These are phyloP conservation scores for Hypsizygus marmoreus DNA, from an alignment of 768 basidiomycete species.

Conservation along the genomic window DNA sequence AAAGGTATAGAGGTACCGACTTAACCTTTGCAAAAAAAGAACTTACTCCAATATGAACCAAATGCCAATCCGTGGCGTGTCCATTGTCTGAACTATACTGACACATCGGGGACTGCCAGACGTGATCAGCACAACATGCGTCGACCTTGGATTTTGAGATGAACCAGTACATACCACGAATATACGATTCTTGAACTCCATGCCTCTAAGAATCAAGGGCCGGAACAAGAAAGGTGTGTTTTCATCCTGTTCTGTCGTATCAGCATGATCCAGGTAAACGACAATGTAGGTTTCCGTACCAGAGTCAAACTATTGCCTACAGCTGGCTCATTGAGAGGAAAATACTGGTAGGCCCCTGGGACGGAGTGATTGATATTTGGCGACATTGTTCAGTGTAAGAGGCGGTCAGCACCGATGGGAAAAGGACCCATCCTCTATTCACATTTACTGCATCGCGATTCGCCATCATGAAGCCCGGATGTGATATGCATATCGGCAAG, in stretches of 20 bases:
- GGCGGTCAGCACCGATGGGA: too few species aligned
- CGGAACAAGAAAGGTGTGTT: constrained; percentile 62
- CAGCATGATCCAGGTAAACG: background rate
- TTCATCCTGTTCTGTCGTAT: constrained; percentile 41
- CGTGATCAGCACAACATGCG: background rate
- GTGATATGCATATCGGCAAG: too few species aligned
- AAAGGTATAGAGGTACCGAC: background rate
- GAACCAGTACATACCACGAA: constrained; percentile 50
- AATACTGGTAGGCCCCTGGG: constrained; percentile 53
- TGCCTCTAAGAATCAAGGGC: constrained; percentile 59
- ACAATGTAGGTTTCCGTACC: constrained; percentile 7
- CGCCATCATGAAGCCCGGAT: too few species aligned
- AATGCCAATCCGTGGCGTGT: constrained; percentile 80
- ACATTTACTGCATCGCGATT: too few species aligned
- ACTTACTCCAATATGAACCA: constrained; percentile 70
- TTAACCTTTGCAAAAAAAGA: background rate
- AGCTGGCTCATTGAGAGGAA: constrained; percentile 59
- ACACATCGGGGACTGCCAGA: constrained; percentile 72
- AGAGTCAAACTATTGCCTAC: constrained; percentile 42
- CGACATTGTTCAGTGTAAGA: constrained; percentile 14
- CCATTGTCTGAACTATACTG: constrained; percentile 77
- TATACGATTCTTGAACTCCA: constrained; percentile 75
- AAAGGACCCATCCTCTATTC: too few species aligned
- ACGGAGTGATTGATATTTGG: constrained; percentile 47
- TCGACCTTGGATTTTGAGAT: too few species aligned